Evolutionary conservation across 2,329 filamentous ascomycete genomes (phyloP).

Genomic region (Apiospora sp.): DNA sequence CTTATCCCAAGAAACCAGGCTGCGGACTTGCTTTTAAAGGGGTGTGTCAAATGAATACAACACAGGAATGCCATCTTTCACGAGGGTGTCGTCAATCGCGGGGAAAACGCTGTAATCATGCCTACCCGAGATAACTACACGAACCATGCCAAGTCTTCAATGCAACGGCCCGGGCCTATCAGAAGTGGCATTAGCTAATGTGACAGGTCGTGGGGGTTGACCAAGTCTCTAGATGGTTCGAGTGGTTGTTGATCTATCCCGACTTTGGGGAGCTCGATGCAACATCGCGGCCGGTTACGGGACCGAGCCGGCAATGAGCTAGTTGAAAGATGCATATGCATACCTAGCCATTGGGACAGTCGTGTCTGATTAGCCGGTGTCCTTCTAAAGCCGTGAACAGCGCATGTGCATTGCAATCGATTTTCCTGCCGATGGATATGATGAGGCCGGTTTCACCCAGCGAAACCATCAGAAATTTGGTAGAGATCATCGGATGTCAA

Average conservation of each 20-base stretch:
- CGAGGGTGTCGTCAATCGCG: not conserved
- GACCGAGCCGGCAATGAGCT: not conserved
- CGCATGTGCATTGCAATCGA: not conserved
- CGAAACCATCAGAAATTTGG: constrained; percentile 31
- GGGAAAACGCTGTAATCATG: not conserved
- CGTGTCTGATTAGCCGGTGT: too few species aligned
- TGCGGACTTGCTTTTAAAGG: not conserved
- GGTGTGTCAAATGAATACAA: not conserved
- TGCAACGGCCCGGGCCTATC: not conserved
- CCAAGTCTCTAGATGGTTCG: not conserved
- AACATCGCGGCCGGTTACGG: not conserved
- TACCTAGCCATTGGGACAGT: too few species aligned
- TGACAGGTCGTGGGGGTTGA: not conserved
- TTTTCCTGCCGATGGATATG: not conserved
- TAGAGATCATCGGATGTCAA: too few species aligned
- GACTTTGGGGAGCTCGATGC: not conserved
- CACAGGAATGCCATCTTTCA: not conserved
- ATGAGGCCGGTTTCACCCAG: not conserved
- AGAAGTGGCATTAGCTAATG: not conserved
- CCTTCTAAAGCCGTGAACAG: not conserved
- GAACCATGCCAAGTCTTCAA: not conserved
- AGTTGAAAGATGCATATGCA: too few species aligned
- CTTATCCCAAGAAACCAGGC: not conserved
- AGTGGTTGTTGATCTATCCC: not conserved
- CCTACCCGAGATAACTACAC: not conserved